Evolutionary conservation across 768 basidiomycete genomes (phyloP).

Genomic region (Trametes cingulata): DNA sequence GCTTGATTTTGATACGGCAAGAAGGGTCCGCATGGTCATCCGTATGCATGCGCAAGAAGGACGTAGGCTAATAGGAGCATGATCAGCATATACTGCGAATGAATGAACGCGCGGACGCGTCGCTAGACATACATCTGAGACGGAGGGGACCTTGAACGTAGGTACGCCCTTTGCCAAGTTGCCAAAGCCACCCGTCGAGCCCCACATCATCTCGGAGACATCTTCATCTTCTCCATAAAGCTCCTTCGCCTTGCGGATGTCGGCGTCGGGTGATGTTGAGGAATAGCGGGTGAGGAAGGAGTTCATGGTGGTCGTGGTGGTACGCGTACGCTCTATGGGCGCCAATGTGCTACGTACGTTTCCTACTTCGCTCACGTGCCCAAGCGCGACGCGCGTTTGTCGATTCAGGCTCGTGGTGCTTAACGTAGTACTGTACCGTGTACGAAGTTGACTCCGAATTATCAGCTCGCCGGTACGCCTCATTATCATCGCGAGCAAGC

Average conservation of each 20-base stretch:
- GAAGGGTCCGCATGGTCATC: slow-evolving; percentile 93
- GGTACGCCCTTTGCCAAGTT: slow-evolving; percentile 71
- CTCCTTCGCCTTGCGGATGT: slow-evolving; percentile 50
- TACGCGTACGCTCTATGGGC: slow-evolving; percentile 20
- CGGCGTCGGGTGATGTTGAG: slow-evolving; percentile 50
- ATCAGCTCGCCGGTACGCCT: too few species aligned
- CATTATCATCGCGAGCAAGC: too few species aligned
- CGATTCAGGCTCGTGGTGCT: too few species aligned
- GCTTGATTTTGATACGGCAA: slow-evolving; percentile 97
- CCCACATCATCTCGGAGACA: slow-evolving; percentile 73
- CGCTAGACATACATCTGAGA: slow-evolving; percentile 66
- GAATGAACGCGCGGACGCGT: neutral
- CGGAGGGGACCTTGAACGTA: slow-evolving; percentile 67
- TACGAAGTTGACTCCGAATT: too few species aligned
- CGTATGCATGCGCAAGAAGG: slow-evolving; percentile 91
- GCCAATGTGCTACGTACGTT: slow-evolving; percentile 7
- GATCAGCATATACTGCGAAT: neutral
- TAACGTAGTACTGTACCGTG: neutral
- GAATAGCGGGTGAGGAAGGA: slow-evolving; percentile 66
- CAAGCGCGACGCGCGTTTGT: slow-evolving; percentile 18
- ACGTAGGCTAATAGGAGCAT: slow-evolving; percentile 61
- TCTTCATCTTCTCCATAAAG: slow-evolving; percentile 62
- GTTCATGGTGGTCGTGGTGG: slow-evolving; percentile 58
- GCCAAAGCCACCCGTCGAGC: slow-evolving; percentile 82
- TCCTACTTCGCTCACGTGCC: slow-evolving; percentile 11